These are phyloP conservation scores for Volvariella surrecta DNA, from an alignment of 1,284 basidiomycete genomes.

Conservation along the genomic window DNA sequence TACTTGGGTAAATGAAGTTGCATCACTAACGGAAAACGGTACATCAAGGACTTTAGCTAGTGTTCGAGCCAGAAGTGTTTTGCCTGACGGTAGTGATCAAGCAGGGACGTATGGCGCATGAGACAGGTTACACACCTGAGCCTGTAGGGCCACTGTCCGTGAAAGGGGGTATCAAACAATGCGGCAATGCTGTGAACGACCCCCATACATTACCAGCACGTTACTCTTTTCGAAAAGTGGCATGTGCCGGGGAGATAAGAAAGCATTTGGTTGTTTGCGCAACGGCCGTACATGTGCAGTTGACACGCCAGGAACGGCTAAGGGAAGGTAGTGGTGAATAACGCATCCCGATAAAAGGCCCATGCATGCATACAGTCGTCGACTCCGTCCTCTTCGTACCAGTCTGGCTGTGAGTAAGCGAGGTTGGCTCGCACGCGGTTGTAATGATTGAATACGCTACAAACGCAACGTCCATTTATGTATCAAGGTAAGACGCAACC, in stretches of 20 bases:
- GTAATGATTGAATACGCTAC: slow-evolving; percentile 89
- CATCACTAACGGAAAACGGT: slow-evolving; percentile 84
- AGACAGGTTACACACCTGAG: slow-evolving; percentile 42
- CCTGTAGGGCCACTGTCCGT: slow-evolving; percentile 69
- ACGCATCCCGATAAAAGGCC: neutral
- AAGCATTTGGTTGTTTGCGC: slow-evolving; percentile 28
- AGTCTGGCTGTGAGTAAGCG: slow-evolving; percentile 36
- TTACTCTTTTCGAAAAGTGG: slow-evolving; percentile 89
- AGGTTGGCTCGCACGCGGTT: slow-evolving; percentile 70
- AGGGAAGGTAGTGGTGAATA: neutral
- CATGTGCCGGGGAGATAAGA: slow-evolving; percentile 32
- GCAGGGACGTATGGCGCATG: neutral
- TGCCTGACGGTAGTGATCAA: slow-evolving; percentile 38
- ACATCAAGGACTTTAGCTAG: slow-evolving; percentile 84
- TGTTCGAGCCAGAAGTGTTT: slow-evolving; percentile 81
- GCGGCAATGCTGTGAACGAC: neutral
- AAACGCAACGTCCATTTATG: slow-evolving; percentile 5
- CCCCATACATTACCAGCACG: slow-evolving; percentile 74
- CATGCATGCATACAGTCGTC: too few species aligned
- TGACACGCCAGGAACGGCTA: slow-evolving; percentile 24
- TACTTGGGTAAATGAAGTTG: slow-evolving; percentile 79
- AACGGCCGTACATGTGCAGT: slow-evolving; percentile 51
- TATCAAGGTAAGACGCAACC: slow-evolving; percentile 7
- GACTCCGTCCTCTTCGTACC: neutral
- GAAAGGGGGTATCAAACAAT: slow-evolving; percentile 8